Evolutionary conservation across 2,329 filamentous ascomycete species (phyloP).

Genomic region (Dryadomyces quercus-mongolicae): DNA sequence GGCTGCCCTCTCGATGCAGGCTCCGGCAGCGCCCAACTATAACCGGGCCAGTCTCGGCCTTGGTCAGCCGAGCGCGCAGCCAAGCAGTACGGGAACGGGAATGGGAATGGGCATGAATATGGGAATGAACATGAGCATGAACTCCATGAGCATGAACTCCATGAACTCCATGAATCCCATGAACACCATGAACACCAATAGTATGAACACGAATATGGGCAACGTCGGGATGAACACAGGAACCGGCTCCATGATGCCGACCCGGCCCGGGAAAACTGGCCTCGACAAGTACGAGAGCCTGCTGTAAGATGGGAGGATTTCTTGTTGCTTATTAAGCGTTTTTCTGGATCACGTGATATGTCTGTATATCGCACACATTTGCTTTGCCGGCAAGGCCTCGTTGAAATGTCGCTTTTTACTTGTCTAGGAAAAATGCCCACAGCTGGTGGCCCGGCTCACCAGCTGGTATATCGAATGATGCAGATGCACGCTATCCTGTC

Average conservation of each 20-base stretch:
- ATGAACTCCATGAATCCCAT: conserved; percentile 14
- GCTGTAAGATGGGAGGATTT: conserved; percentile 26
- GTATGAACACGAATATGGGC: conserved; percentile 15
- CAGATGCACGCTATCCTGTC: neutral
- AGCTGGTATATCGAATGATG: neutral
- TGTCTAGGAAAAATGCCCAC: neutral
- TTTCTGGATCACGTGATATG: neutral
- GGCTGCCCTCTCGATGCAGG: conserved; percentile 4
- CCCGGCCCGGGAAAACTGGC: conserved; percentile 32
- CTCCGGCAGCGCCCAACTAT: conserved; percentile 5
- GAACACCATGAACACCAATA: conserved; percentile 16
- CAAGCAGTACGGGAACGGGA: conserved; percentile 5
- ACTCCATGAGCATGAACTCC: conserved; percentile 19
- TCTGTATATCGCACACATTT: neutral
- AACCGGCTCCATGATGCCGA: conserved; percentile 12
- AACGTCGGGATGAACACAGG: too few species aligned
- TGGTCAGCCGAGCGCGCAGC: conserved; percentile 6
- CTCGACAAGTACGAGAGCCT: conserved; percentile 59
- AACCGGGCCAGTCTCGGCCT: conserved; percentile 4
- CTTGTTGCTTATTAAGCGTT: neutral
- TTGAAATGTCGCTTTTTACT: neutral
- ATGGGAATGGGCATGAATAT: conserved; percentile 15
- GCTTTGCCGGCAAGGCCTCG: neutral
- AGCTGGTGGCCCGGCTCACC: neutral
- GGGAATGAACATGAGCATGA: conserved; percentile 13